Percentiles rank a stretch among this genome's conserved stretches.
Conservation (phyloP, 1,284 basidiomycete genomes). For the Papiliotrema nemorosa region DNA sequence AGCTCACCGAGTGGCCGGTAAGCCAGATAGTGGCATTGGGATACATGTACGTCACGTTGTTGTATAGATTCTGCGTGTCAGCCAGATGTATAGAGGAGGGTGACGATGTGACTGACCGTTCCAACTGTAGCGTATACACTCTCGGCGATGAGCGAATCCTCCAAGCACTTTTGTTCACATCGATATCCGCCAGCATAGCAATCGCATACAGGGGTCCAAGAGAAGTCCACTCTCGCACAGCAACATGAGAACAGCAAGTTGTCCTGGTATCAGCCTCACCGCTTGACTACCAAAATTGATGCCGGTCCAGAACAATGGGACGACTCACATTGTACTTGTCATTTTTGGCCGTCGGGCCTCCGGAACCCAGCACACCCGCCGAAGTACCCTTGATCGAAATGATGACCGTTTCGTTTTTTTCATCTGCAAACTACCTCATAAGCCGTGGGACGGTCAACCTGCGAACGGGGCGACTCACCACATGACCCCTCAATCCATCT, state of each 20-base stretch:
- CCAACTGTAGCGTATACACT: constrained; percentile 70
- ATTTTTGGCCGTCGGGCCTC: constrained; percentile 80
- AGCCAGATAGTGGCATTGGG: constrained; percentile 92
- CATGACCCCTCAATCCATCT: constrained; percentile 86
- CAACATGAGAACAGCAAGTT: constrained; percentile 98
- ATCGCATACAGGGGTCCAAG: constrained; percentile 91
- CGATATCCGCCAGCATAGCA: constrained; percentile 79
- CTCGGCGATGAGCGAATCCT: constrained; percentile 72
- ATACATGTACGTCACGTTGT: constrained; percentile 91
- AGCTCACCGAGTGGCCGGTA: constrained; percentile 70
- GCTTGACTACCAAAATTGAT: background rate
- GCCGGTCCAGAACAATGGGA: too few relatives aligned
- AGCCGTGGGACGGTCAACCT: constrained; percentile 23
- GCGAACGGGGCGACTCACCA: constrained; percentile 47
- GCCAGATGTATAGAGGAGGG: too few relatives aligned
- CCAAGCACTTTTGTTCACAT: constrained; percentile 80
- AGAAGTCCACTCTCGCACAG: constrained; percentile 89
- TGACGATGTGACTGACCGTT: constrained; percentile 60
- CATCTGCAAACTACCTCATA: constrained; percentile 62
- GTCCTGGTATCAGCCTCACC: constrained; percentile 53
- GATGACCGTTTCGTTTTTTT: constrained; percentile 79
- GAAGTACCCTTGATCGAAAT: constrained; percentile 94
- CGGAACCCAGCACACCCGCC: constrained; percentile 69
- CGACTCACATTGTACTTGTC: constrained; percentile 74
- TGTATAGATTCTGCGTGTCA: constrained; percentile 71